Base-by-base conservation (phyloP, 1,284 basidiomycete genomes). In the Papiliotrema nemorosa region DNA sequence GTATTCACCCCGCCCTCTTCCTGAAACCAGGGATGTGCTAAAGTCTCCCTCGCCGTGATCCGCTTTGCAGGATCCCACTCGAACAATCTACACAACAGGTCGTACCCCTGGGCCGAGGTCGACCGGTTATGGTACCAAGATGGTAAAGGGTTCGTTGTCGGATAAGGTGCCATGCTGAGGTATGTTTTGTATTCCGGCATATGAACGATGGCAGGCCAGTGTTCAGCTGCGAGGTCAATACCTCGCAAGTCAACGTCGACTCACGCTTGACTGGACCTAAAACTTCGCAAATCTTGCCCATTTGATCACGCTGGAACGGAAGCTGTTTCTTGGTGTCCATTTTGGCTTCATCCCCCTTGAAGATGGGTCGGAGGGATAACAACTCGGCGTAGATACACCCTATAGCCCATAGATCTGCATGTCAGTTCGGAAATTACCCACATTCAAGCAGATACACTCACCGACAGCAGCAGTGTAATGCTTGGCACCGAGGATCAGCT, bases 341-440 rank as follows among this genome's bases (percentile, higher is more conserved):
- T 73, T 97, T 97, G 5, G 93, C 94, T 73, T 98, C 96, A 72
- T 99, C 96, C 13, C 96, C 96, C 71, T 98, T 99, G 80, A 98
- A 99, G 61, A 99, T 97, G 0, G 96, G 96, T 9, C 94, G 78
- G 16, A 97, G 76, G 52, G 89, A 92, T 0, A 96, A 82, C 20
- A 99, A 77, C 72, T 99, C 96, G 2, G 93, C 96, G 77, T 94
- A 87, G 49, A 98, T 96, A 68, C 94, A 98, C 0, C 93, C 94
- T 2, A 97, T 84, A 5, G 93, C 91, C 94, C 94, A 97, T 51
- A 89, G 84, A 65, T 96, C 91, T 75, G 53, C 42, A 36, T 22
- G 39, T 54, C 40, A 51, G 52, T 34, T 44, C n/a, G n/a, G n/a
- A n/a, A 16, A n/a, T 24, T 22, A 26, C 41, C 16, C 35, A 16